phyloP scores from a whole-genome alignment of 352 stramenopile genomes.

The Phytophthora macrochlamydospora region DNA sequence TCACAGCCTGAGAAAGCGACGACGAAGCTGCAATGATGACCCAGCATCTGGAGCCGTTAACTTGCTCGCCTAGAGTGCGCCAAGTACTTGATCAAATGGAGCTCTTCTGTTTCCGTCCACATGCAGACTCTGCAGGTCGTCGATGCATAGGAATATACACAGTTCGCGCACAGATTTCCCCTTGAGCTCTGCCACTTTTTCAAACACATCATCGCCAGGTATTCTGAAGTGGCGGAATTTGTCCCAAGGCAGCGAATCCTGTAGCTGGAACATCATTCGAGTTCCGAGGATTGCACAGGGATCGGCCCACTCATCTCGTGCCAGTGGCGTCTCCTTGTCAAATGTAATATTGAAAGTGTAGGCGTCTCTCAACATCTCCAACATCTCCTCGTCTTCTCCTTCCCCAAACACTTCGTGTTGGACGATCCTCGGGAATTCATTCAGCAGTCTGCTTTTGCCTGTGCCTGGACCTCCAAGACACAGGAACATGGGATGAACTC shows the following conservation, averaged over 20 bases:
- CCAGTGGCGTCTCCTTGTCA: neutral
- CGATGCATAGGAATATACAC: conserved; percentile 10
- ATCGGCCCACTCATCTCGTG: neutral
- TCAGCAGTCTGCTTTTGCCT: conserved; percentile 15
- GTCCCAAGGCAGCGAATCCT: neutral
- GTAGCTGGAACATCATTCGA: conserved; percentile 9
- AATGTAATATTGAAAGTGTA: conserved; percentile 20
- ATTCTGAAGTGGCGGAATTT: neutral
- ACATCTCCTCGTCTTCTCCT: conserved; percentile 6
- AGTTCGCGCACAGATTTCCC: neutral
- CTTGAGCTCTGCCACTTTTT: neutral
- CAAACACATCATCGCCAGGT: too few species aligned
- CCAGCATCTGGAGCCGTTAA: neutral
- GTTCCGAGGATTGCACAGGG: neutral
- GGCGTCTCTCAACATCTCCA: conserved; percentile 7
- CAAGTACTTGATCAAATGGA: neutral
- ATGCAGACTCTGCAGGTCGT: neutral
- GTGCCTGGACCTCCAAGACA: conserved; percentile 10
- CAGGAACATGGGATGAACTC: conserved; percentile 27
- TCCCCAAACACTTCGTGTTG: neutral
- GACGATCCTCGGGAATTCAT: conserved; percentile 14
- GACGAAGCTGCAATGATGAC: neutral
- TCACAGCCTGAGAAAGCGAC: neutral
- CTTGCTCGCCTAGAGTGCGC: neutral
- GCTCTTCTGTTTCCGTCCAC: neutral